Evolutionary conservation across 352 stramenopile genomes (phyloP).

Genomic region (Pythium sp.): DNA sequence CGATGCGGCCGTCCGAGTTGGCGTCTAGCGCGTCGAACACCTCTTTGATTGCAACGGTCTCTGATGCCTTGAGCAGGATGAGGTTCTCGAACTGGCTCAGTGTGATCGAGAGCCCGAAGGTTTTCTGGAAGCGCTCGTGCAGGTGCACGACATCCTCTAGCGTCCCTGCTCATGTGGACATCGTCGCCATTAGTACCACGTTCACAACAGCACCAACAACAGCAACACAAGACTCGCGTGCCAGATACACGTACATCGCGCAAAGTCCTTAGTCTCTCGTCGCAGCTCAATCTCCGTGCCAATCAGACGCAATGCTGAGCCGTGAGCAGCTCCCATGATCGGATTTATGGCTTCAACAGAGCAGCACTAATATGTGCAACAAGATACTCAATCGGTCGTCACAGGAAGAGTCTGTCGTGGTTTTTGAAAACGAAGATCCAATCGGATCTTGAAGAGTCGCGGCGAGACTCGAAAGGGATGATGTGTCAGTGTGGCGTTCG

Average conservation of each 20-base stretch:
- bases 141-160: slow-evolving; percentile 62
- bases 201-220: background rate
- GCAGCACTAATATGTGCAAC: background rate
- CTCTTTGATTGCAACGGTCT: slow-evolving; percentile 58
- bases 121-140: slow-evolving; percentile 65
- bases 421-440: background rate
- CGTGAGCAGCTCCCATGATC: slow-evolving; percentile 51
- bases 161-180: slow-evolving; percentile 39
- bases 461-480: too few species aligned
- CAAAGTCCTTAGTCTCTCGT: slow-evolving; percentile 77
- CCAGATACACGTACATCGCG: slow-evolving; percentile 43
- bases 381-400: background rate
- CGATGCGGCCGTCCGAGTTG: slow-evolving; percentile 74
- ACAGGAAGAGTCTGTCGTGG: background rate
- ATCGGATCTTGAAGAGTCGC: background rate
- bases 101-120: slow-evolving; percentile 71
- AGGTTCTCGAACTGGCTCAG: slow-evolving; percentile 74
- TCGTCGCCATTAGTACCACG: background rate
- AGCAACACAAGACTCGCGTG: too few species aligned
- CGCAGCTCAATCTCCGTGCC: slow-evolving; percentile 63
- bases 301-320: slow-evolving; percentile 46
- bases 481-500: too few species aligned
- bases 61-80: slow-evolving; percentile 57
- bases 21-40: slow-evolving; percentile 73
- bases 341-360: background rate